A percentile compares a stretch with the other conserved stretches of the same genome.
These are phyloP conservation scores for Aspergillus baeticus DNA, from an alignment of 495 filamentous ascomycete species.

Conservation along the genomic window DNA sequence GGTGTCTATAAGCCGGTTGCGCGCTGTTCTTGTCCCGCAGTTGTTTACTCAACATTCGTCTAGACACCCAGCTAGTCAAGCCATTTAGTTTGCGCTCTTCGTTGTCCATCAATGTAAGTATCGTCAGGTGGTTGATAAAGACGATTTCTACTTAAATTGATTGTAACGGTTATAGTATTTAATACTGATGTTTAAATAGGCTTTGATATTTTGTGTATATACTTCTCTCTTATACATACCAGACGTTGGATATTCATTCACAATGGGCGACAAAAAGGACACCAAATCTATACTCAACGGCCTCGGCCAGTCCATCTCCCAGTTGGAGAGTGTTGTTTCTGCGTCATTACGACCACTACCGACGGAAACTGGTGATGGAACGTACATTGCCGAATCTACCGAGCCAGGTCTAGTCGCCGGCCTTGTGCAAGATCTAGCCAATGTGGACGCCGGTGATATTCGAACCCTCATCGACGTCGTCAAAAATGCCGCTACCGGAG, in stretches of 20 bases:
- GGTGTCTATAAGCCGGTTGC: no score
- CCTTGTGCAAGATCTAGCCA: conserved; percentile 36
- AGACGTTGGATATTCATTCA: not conserved
- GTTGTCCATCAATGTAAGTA: no score
- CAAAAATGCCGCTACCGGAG: conserved; percentile 72
- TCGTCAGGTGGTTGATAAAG: no score
- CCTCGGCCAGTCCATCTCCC: conserved; percentile 39
- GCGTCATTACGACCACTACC: conserved; percentile 62
- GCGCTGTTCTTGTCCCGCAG: no score
- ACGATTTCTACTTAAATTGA: no score
- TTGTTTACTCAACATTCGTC: no score
- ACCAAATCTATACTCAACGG: conserved; percentile 21
- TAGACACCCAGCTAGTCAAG: no score
- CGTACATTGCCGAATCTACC: conserved; percentile 36
- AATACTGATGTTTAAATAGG: no score
- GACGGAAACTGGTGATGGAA: conserved; percentile 61
- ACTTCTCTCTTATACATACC: not conserved
- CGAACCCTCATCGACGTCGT: conserved; percentile 46
- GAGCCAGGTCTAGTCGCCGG: conserved; percentile 35
- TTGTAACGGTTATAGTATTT: no score
- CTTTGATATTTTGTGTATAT: not conserved
- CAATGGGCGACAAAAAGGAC: conserved; percentile 25
- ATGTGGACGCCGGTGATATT: conserved; percentile 40
- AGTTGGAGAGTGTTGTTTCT: conserved; percentile 54
- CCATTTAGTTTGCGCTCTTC: no score